Evolutionary conservation across 306 rosid species (phyloP).

Genomic region (Castanopsis chinensis): DNA sequence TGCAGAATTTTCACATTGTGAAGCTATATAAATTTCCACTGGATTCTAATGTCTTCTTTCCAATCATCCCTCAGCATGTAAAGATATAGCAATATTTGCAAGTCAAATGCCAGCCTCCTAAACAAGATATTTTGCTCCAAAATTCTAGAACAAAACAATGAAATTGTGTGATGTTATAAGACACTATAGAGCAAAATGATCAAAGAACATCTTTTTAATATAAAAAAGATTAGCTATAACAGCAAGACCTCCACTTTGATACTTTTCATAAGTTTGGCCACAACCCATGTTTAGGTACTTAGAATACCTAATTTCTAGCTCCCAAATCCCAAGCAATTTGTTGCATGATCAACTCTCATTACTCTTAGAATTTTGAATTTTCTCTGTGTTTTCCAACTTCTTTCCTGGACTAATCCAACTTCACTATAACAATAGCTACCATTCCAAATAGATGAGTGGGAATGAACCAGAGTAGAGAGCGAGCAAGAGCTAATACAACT

Average conservation of each 20-base stretch:
- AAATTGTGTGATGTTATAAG: background rate
- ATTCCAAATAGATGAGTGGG: background rate
- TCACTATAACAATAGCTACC: background rate
- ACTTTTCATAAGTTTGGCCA: background rate
- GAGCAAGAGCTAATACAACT: background rate
- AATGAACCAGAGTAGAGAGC: background rate
- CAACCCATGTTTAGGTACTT: background rate
- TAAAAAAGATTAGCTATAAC: background rate
- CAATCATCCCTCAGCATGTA: background rate
- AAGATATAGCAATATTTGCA: background rate
- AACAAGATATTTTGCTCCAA: background rate
- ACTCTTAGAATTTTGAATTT: background rate
- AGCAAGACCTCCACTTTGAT: background rate
- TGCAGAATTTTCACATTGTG: background rate
- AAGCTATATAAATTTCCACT: background rate
- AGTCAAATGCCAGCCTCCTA: background rate
- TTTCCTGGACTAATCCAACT: background rate
- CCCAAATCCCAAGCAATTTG: background rate
- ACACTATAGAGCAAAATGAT: background rate
- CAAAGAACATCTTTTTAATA: background rate
- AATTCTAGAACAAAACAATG: background rate
- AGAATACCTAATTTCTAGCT: background rate
- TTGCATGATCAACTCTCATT: background rate
- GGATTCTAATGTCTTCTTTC: background rate
- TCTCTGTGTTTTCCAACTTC: background rate